Percentiles rank a stretch among this genome's conserved stretches.
These are phyloP conservation scores for Annulohypoxylon truncatum DNA, from an alignment of 2,329 filamentous ascomycete species.

Conservation along the genomic window DNA sequence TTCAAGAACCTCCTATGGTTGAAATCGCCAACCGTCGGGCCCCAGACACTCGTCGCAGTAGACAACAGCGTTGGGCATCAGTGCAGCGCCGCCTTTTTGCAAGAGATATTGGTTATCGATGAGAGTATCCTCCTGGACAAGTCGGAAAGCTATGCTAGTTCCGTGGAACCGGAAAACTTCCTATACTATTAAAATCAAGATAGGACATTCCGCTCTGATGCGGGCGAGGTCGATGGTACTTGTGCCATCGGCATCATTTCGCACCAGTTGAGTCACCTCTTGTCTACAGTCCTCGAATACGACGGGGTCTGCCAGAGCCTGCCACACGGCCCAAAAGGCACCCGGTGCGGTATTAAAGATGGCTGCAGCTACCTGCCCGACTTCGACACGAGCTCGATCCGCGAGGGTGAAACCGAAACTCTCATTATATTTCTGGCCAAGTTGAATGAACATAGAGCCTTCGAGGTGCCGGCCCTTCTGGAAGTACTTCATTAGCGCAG, in stretches of 20 bases:
- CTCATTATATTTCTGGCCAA: slow-evolving; percentile 19
- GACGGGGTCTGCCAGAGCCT: slow-evolving; percentile 33
- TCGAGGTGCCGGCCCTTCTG: slow-evolving; percentile 2
- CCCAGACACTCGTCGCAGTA: slow-evolving; percentile 34
- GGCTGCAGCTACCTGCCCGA: slow-evolving; percentile 17
- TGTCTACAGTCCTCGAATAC: slow-evolving; percentile 41
- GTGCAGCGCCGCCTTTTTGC: slow-evolving; percentile 21
- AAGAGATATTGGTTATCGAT: slow-evolving; percentile 35
- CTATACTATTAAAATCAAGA: slow-evolving; percentile 35
- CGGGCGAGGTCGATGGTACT: slow-evolving; percentile 16
- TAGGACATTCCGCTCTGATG: slow-evolving; percentile 30
- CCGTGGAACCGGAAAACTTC: slow-evolving; percentile 32
- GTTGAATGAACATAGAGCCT: slow-evolving; percentile 25
- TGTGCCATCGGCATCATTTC: background rate
- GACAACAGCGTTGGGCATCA: slow-evolving; percentile 26
- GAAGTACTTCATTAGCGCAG: slow-evolving; percentile 22
- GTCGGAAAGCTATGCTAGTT: slow-evolving; percentile 22
- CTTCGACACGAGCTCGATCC: slow-evolving; percentile 7
- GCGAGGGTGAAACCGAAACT: background rate
- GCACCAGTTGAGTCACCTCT: slow-evolving; percentile 20
- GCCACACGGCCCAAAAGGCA: slow-evolving; percentile 35
- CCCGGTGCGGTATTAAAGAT: slow-evolving; percentile 16
- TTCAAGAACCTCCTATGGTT: slow-evolving; percentile 32
- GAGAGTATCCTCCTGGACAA: slow-evolving; percentile 26
- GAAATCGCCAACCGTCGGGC: slow-evolving; percentile 18